Conservation (phyloP, 345 rosid species). For the Eucalyptus leucophloia region DNA sequence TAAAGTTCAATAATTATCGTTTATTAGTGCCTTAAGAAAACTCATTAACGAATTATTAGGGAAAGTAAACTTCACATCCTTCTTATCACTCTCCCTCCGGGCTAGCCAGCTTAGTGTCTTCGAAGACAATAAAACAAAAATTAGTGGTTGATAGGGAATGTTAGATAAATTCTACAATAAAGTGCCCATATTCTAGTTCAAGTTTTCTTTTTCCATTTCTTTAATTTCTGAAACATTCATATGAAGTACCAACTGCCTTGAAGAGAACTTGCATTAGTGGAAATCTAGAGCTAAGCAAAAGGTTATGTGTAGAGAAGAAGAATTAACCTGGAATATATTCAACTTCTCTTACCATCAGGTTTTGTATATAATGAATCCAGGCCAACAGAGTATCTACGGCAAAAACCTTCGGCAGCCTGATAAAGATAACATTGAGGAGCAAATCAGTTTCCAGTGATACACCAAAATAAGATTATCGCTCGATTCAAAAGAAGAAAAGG, state of each 20-base stretch:
- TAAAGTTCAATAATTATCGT: not conserved
- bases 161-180: not conserved
- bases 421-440: not conserved
- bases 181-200: not conserved
- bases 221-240: not conserved
- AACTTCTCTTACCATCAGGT: constrained; percentile 48
- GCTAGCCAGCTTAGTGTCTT: not conserved
- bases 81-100: not conserved
- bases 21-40: not conserved
- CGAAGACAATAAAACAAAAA: not conserved
- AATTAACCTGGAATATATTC: not conserved
- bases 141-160: not conserved
- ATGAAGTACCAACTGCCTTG: not conserved
- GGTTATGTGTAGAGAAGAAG: not conserved
- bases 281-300: not conserved
- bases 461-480: not conserved
- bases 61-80: not conserved
- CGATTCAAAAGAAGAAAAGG: not conserved
- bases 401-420: constrained; percentile 96
- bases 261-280: not conserved
- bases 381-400: constrained; percentile 64
- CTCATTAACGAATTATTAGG: not conserved
- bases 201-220: not conserved
- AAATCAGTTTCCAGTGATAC: not conserved
- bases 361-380: constrained; percentile 50